These are phyloP conservation scores for Ophiobolus disseminans DNA, from an alignment of 2,329 filamentous ascomycete genomes.

Conservation along the genomic window DNA sequence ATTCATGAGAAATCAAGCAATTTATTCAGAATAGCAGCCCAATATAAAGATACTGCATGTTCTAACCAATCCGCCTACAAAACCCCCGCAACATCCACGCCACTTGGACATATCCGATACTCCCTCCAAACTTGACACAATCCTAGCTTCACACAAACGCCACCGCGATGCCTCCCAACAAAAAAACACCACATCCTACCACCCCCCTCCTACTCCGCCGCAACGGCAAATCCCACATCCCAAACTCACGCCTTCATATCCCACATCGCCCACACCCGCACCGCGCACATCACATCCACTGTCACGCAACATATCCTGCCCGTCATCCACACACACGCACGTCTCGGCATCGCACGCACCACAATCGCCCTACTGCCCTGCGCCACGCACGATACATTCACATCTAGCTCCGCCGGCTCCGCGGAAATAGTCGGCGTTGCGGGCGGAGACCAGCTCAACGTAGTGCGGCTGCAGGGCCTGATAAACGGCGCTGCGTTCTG, in stretches of 20 bases:
- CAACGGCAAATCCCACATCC: slow-evolving; percentile 20
- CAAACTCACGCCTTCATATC: slow-evolving; percentile 42
- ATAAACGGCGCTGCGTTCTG: slow-evolving; percentile 55
- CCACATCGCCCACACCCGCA: slow-evolving; percentile 49
- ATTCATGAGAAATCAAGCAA: too few species aligned
- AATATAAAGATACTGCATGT: too few species aligned
- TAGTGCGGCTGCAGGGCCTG: slow-evolving; percentile 50
- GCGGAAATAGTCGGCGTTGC: slow-evolving; percentile 51
- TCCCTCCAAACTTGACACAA: neutral
- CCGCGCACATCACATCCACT: slow-evolving; percentile 49
- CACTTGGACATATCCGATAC: too few species aligned
- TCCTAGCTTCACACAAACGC: neutral
- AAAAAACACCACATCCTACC: slow-evolving; percentile 13
- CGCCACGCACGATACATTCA: slow-evolving; percentile 40
- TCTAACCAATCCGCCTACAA: too few species aligned
- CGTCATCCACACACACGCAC: slow-evolving; percentile 48
- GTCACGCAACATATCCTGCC: slow-evolving; percentile 52
- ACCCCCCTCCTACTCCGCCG: slow-evolving; percentile 14
- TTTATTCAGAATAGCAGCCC: too few species aligned
- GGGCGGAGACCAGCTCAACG: slow-evolving; percentile 48
- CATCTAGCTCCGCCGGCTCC: slow-evolving; percentile 38
- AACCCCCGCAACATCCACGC: too few species aligned
- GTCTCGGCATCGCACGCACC: slow-evolving; percentile 53
- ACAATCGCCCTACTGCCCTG: slow-evolving; percentile 56
- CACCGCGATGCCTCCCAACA: slow-evolving; percentile 14